Conservation (phyloP, 768 basidiomycete genomes). For the Leccinum aurantiacum region DNA sequence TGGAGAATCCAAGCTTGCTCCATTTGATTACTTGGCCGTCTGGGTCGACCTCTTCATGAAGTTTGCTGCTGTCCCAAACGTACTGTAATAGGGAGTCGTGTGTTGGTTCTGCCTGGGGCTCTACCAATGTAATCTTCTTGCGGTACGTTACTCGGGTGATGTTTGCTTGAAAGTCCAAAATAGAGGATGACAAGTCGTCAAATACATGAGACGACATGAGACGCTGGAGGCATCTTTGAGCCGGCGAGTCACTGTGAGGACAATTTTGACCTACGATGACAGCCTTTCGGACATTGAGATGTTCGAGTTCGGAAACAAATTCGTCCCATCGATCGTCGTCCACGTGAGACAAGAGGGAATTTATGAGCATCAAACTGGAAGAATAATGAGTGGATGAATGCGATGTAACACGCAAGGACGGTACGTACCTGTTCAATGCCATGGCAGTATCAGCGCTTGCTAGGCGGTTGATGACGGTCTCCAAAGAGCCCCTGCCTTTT, state of each 20-base stretch:
- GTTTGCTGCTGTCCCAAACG: constrained; percentile 66
- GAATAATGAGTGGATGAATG: constrained; percentile 9
- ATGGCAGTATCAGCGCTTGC: constrained; percentile 83
- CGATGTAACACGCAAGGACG: neutral
- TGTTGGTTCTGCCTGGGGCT: constrained; percentile 58
- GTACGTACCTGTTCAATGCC: constrained; percentile 71
- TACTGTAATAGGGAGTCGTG: constrained; percentile 58
- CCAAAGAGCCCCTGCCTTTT: constrained; percentile 65
- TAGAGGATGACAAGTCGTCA: constrained; percentile 79
- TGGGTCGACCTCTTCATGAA: constrained; percentile 52
- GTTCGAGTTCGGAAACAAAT: constrained; percentile 73
- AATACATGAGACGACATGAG: constrained; percentile 81
- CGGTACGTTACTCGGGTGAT: constrained; percentile 75
- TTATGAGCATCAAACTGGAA: constrained; percentile 83
- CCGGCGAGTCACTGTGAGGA: neutral
- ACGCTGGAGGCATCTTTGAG: constrained; percentile 45
- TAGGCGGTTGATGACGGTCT: constrained; percentile 78
- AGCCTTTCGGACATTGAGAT: constrained; percentile 75
- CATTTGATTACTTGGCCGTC: constrained; percentile 60
- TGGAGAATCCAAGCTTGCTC: constrained; percentile 75
- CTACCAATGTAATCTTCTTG: constrained; percentile 77
- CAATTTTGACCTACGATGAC: constrained; percentile 60
- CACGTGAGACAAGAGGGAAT: constrained; percentile 79
- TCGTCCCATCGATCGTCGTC: constrained; percentile 76
- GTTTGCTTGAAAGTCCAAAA: constrained; percentile 87